Conservation (phyloP, 2,329 filamentous ascomycete species). For the Elsinoe necatrix region DNA sequence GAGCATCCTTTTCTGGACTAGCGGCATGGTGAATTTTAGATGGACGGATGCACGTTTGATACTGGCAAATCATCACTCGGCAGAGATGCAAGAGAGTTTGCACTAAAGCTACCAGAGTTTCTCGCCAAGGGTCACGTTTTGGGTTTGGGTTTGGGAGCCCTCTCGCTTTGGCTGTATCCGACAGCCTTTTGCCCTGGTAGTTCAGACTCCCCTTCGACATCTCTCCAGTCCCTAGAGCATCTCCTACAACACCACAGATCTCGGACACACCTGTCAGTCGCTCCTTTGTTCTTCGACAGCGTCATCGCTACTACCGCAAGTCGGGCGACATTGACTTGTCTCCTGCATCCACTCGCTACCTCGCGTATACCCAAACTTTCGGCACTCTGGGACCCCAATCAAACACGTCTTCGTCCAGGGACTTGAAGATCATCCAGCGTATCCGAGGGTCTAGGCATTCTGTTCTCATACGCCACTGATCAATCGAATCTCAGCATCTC, state of each 20-base stretch:
- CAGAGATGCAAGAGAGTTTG: too few species aligned
- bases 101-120: neutral
- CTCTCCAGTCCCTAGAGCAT: neutral
- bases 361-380: neutral
- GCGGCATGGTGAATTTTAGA: conserved; percentile 7
- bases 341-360: neutral
- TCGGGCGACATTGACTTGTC: conserved; percentile 11
- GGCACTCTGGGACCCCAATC: neutral
- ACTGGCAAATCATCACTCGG: neutral
- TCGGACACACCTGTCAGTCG: conserved; percentile 1
- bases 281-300: conserved; percentile 12
- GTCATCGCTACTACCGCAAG: neutral
- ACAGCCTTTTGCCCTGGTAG: neutral
- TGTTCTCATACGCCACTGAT: neutral
- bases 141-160: too few species aligned
- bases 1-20: neutral
- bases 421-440: neutral
- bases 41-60: conserved; percentile 7
- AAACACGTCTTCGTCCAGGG: neutral
- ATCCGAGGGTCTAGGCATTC: neutral
- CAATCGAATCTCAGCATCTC: neutral
- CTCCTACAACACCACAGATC: neutral
- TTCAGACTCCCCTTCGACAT: neutral
- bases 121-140: neutral
- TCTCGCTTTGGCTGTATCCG: neutral